Evolutionary conservation across 164 flowering plant genomes (phyloP).

Genomic region (Macadamia integrifolia): DNA sequence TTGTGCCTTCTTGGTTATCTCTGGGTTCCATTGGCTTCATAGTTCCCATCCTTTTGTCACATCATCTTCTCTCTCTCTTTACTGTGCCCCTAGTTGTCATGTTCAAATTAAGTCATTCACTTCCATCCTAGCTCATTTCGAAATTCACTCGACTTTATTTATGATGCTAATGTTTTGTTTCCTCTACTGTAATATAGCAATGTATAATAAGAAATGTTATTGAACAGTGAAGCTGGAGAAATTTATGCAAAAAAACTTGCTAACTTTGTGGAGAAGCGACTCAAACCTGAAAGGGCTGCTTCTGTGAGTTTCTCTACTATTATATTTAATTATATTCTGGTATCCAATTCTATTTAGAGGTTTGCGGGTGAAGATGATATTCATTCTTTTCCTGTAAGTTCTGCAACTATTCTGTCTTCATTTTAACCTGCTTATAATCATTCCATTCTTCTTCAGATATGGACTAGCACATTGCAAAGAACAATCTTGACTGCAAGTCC

Average conservation of each 20-base stretch:
- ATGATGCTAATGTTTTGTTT: not conserved
- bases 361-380: not conserved
- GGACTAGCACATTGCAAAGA: conserved; percentile 99
- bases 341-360: not conserved
- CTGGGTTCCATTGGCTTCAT: not conserved
- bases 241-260: conserved; percentile 86
- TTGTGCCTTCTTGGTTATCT: not conserved
- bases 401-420: not conserved
- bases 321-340: too few species aligned
- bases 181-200: not conserved
- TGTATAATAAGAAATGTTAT: conserved; percentile 6
- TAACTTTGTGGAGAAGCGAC: conserved; percentile 87
- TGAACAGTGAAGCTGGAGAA: conserved; percentile 80
- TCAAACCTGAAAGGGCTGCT: conserved; percentile 89
- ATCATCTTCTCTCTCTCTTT: not conserved
- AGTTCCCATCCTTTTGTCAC: not conserved
- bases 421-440: not conserved
- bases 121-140: not conserved
- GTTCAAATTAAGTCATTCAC: not conserved
- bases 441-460: conserved; percentile 50
- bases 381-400: not conserved
- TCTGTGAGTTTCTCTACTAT: conserved; percentile 54
- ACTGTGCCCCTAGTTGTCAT: not conserved
- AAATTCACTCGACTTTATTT: not conserved
- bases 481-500: conserved; percentile 86